phyloP scores from a whole-genome alignment of 148 eudicot species.

The Agrostemma githago region DNA sequence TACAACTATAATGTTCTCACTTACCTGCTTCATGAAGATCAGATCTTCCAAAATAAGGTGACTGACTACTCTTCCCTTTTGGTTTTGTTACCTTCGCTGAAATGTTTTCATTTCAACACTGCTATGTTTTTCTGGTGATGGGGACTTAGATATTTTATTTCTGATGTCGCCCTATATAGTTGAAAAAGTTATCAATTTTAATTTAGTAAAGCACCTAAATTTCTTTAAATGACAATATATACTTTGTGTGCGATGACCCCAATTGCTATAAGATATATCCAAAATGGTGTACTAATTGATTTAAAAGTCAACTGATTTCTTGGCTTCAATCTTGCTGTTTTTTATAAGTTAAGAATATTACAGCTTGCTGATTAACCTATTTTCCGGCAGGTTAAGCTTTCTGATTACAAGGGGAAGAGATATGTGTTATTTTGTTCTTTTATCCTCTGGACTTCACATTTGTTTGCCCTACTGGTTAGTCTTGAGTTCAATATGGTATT shows the following conservation, averaged over 20 bases:
- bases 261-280: not conserved
- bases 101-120: not conserved
- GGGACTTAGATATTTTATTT: not conserved
- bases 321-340: not conserved
- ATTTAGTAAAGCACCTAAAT: not conserved
- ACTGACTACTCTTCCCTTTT: not conserved
- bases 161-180: not conserved
- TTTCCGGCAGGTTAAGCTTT: constrained; percentile 78
- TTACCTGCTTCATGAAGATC: constrained; percentile 42
- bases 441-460: constrained; percentile 95
- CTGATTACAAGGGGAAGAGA: constrained; percentile 88
- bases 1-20: constrained; percentile 21
- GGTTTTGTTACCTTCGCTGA: not conserved
- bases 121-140: not conserved
- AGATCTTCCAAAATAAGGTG: constrained; percentile 24
- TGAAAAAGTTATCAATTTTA: too few species aligned
- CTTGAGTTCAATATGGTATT: not conserved
- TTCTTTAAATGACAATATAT: not conserved
- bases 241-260: not conserved
- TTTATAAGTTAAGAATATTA: not conserved
- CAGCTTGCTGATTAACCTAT: constrained; percentile 6
- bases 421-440: constrained; percentile 88
- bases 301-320: not conserved
- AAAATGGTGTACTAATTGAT: too few species aligned
- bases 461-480: constrained; percentile 97